Base-by-base conservation (phyloP, 768 basidiomycete genomes). In the Leccinum boreale region DNA sequence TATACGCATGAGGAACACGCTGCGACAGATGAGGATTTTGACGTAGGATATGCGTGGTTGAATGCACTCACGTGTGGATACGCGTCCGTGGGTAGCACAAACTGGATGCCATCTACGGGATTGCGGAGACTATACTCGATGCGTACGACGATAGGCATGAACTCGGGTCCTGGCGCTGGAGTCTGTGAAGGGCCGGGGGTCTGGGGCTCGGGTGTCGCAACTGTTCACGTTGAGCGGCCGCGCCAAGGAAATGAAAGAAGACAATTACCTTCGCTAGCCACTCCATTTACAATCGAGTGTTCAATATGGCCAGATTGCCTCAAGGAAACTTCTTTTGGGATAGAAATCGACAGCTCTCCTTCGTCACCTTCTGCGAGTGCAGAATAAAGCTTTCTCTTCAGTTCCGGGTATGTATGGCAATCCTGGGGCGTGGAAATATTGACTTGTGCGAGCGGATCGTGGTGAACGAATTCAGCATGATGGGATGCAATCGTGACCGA, bases 1-100 rank as follows among this genome's bases (percentile, higher is more conserved):
- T 93, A 67, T 89, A 98, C 47, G 89, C 88, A 74, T 98, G 97
- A 50, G 96, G 96, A 59, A 94, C 85, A 62, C 92, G 89, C 92
- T 96, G 57, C 14, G 55, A 57, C 28, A 26, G 12, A 57, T 72
- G 36, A 73, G 63, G 58, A 56, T 52, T 46, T 50, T 26, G 53
- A 49, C 33, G 21, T 31, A 12, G 54, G 29, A 44, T 36, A 54
- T 42, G 59, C 11, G 42, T 28, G 19, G 11, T 55, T 56, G 29
- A 57, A 59, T 56, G 29, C 12, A 79, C 91, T 79, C 72, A 94
- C 92, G 67, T 90, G 85, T 64, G 92, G 90, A 74, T 90, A 85
- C n/a, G 85, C 75, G 61, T 94, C 91, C 39, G 83, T 85, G 3
- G 92, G 91, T 21, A 88, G 61, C 45, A 94, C 84, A 65, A 94